Evolutionary conservation across 179 eudicot genomes (phyloP).

Genomic region (Spergularia azorica): DNA sequence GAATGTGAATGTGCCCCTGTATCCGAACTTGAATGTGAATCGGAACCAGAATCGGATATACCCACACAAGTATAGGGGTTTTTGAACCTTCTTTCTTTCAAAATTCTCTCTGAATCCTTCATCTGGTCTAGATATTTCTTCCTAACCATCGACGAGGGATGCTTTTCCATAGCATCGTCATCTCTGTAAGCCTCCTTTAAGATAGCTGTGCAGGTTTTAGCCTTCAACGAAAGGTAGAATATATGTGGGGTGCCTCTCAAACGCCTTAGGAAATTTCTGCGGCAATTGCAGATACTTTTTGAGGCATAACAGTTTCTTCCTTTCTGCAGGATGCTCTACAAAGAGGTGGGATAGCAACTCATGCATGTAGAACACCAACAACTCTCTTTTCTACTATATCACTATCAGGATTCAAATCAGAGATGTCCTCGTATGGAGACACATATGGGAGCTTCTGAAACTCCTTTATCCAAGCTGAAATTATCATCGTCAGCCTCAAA

Average conservation of each 20-base stretch:
- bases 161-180: slow-evolving; percentile 50
- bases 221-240: slow-evolving; percentile 75
- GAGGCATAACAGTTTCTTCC: slow-evolving; percentile 65
- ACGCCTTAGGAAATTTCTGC: slow-evolving; percentile 79
- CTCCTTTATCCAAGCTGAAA: slow-evolving; percentile 68
- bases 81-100: slow-evolving; percentile 50
- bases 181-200: slow-evolving; percentile 77
- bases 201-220: slow-evolving; percentile 74
- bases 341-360: slow-evolving; percentile 62
- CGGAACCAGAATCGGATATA: slow-evolving; percentile 3
- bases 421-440: slow-evolving; percentile 70
- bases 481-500: slow-evolving; percentile 68
- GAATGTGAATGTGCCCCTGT: background rate
- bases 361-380: slow-evolving; percentile 80
- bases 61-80: slow-evolving; percentile 17
- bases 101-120: slow-evolving; percentile 58
- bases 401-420: slow-evolving; percentile 45
- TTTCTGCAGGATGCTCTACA: slow-evolving; percentile 72
- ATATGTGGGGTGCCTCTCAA: slow-evolving; percentile 76
- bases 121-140: slow-evolving; percentile 55
- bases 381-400: slow-evolving; percentile 80
- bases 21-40: background rate
- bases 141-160: slow-evolving; percentile 69
- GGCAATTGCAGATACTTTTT: slow-evolving; percentile 66
- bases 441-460: slow-evolving; percentile 73